Evolutionary conservation across 2,329 filamentous ascomycete species (phyloP), one percentile per base, ranked within the genome.

Genomic region (Lachnellula cervina): DNA sequence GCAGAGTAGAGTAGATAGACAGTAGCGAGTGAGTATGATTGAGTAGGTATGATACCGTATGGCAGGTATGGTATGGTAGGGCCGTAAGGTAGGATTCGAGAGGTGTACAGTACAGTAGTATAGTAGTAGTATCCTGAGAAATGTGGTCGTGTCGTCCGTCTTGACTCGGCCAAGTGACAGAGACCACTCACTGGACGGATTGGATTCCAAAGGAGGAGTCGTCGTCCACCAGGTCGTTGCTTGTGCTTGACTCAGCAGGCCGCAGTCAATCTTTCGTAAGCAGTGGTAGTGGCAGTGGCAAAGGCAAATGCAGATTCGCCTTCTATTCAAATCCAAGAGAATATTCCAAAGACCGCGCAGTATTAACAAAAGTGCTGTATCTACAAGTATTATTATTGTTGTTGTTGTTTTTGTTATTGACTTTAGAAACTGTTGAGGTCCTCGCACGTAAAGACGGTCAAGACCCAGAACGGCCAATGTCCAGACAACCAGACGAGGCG

Each of bases 401-500:
- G 8, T 28, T 28, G 25, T 28, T 28, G 6, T 28, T 28, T 1
- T 28, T 28, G 6, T 28, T 7, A 28, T 28, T 28, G 4, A 5
- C 4, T 5, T 25, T 25, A 8, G 5, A 28, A n/a, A n/a, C 8
- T 40, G 37, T 40, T 14, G 11, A 40, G 37, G 9, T 38, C n/a
- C n/a, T 38, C 37, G 2, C 5, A 5, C 9, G 47, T 23, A 44
- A 28, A 28, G 25, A 28, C 25, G 25, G 25, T 28, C 25, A 28
- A 28, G 25, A 28, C 6, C 25, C 25, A 28, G 25, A 8, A 8
- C 25, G 42, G 45, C 47, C 38, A 28, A 49, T 50, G 46, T 28
- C 52, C 50, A 52, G 49, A 61, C 54, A 61, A 57, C 52, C 42
- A 23, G 52, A 56, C 54, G 52, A 61, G 59, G 59, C 59, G 59